Conservation (phyloP, 352 stramenopile species). For the Globisporangium abappressorium region DNA sequence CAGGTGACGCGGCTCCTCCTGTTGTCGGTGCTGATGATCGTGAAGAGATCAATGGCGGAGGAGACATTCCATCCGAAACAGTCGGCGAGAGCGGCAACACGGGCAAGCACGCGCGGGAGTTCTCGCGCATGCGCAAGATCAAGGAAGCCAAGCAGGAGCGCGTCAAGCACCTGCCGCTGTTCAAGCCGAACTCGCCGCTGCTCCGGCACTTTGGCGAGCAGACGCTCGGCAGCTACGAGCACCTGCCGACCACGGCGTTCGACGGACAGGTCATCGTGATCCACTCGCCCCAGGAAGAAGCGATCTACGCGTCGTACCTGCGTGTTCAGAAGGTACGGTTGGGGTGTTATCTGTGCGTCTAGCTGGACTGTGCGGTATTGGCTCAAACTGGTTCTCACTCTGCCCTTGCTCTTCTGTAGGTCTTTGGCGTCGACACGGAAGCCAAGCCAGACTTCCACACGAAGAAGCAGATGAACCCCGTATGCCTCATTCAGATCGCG, state of each 20-base stretch:
- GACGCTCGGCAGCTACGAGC: conserved; percentile 52
- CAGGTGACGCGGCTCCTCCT: neutral
- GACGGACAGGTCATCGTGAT: conserved; percentile 56
- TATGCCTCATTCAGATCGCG: conserved; percentile 77
- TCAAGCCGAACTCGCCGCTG: conserved; percentile 52
- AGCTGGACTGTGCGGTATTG: neutral
- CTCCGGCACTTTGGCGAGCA: conserved; percentile 41
- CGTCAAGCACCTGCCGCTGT: conserved; percentile 68
- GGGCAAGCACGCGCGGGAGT: conserved; percentile 31
- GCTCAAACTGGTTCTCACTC: neutral
- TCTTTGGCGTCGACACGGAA: conserved; percentile 78
- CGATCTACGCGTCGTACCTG: conserved; percentile 43
- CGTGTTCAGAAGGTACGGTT: conserved; percentile 34
- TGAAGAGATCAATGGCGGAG: neutral
- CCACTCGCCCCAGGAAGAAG: conserved; percentile 60
- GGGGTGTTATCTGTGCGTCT: neutral
- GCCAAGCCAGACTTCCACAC: conserved; percentile 66
- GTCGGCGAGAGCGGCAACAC: conserved; percentile 1
- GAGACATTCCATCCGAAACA: conserved; percentile 5
- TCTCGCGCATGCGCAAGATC: conserved; percentile 47
- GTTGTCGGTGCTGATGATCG: neutral
- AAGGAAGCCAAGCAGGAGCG: conserved; percentile 51
- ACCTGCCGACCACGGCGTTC: conserved; percentile 47
- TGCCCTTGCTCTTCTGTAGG: neutral
- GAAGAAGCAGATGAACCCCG: conserved; percentile 53